Evolutionary conservation across 768 basidiomycete species (phyloP), one percentile per base, ranked within the genome.

Genomic region (Boletellus emodensis): DNA sequence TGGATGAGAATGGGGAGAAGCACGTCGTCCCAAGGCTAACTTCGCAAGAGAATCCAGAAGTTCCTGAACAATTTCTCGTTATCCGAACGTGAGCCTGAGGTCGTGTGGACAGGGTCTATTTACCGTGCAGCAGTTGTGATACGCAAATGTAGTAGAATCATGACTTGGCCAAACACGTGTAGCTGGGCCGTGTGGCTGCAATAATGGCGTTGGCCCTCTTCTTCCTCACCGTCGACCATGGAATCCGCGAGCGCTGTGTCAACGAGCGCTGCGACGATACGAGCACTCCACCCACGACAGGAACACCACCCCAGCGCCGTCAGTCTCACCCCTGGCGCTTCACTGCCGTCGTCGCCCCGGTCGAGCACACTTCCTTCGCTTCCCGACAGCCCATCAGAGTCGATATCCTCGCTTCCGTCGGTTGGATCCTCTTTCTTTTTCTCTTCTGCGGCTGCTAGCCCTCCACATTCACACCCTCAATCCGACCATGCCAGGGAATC

Each of bases 351-450:
- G 6, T 80, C 78, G 8, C 76, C 80, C 14, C 71, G 70, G 56
- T 76, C 75, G 13, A 77, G 76, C 53, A 66, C 71, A 3, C 65
- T 77, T 38, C 79, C 80, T 15, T 84, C 84, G 8, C 78, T 80
- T 11, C 79, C 83, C 37, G 76, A 79, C 60, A 85, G 84, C 60
- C 85, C 79, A 37, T 74, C 79, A 9, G 81, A 75, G 44, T 84
- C 83, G 1, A 69, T 82, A 36, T 87, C 86, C 1, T 87, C 86
- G 6, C 71, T 87, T 3, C 86, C 86, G 1, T 86, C 84, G 1
- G 80, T 86, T 12, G 78, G 82, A 15, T 86, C 84, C 2, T 85
- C 84, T 1, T 87, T 87, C 74, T 85, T 88, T 71, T 87, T 86
- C 71, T 86, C 84, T 30, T 87, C 85, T 10, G 82, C 79, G 0